Conservation (phyloP, 202 grass and related monocot genomes). For the Setaria viridis region DNA sequence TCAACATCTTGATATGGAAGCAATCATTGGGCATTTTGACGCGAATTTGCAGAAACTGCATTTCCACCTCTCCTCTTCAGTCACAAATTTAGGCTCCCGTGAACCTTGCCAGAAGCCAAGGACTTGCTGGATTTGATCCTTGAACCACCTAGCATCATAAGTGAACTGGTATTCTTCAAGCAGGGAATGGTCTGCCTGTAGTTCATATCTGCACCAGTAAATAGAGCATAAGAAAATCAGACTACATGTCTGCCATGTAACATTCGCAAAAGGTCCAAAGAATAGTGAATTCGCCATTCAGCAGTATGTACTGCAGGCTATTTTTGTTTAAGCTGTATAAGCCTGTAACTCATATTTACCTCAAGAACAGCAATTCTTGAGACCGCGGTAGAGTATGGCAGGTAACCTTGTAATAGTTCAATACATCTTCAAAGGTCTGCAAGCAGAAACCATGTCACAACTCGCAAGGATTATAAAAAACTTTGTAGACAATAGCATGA, state of each 20-base stretch:
- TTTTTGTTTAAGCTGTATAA: conserved; percentile 27
- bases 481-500: conserved; percentile 11
- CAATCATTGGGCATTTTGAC: conserved; percentile 52
- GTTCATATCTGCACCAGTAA: conserved; percentile 78
- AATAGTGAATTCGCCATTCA: conserved; percentile 20
- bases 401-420: conserved; percentile 72
- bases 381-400: conserved; percentile 63
- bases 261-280: neutral
- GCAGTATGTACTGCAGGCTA: conserved; percentile 17
- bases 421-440: conserved; percentile 81
- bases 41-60: conserved; percentile 75
- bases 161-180: conserved; percentile 73
- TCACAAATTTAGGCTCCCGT: conserved; percentile 66
- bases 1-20: conserved; percentile 39
- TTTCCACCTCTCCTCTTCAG: conserved; percentile 81
- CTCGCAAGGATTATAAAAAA: neutral
- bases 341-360: conserved; percentile 51
- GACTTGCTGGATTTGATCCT: conserved; percentile 62
- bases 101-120: conserved; percentile 69
- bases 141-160: conserved; percentile 70
- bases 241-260: neutral
- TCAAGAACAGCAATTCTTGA: conserved; percentile 72
- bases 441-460: conserved; percentile 36
- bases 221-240: neutral
- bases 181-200: conserved; percentile 75